phyloP scores from a whole-genome alignment of 106 monocot species.

The Iris macrosiphon region DNA sequence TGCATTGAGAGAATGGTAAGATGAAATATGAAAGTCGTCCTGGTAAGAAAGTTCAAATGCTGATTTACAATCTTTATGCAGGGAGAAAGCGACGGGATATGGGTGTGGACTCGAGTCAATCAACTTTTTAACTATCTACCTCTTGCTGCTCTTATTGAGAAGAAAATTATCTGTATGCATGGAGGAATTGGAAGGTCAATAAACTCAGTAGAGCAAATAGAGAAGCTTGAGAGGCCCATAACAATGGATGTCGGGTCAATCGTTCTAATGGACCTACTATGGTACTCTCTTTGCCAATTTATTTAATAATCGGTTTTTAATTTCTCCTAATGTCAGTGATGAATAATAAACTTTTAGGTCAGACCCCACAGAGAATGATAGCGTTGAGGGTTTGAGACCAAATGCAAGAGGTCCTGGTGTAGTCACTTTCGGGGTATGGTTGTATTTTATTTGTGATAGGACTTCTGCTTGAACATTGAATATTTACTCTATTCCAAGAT shows the following conservation, averaged over 20 bases:
- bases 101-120: slow-evolving; percentile 95
- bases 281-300: slow-evolving; percentile 28
- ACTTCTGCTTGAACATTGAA: no score
- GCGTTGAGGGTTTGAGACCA: slow-evolving; percentile 85
- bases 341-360: slow-evolving; percentile 52
- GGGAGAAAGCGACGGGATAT: slow-evolving; percentile 95
- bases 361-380: slow-evolving; percentile 96
- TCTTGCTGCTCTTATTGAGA: slow-evolving; percentile 85
- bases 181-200: slow-evolving; percentile 96
- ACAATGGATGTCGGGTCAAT: slow-evolving; percentile 95
- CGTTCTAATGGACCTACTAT: slow-evolving; percentile 85
- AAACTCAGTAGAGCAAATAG: slow-evolving; percentile 82
- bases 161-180: slow-evolving; percentile 98
- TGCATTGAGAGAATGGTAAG: slow-evolving; percentile 97
- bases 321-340: neutral
- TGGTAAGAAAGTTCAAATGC: neutral
- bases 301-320: neutral
- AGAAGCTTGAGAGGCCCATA: slow-evolving; percentile 90
- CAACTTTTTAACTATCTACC: slow-evolving; percentile 87
- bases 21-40: neutral
- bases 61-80: slow-evolving; percentile 20
- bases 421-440: slow-evolving; percentile 87
- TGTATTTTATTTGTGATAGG: no score
- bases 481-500: no score
- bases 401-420: slow-evolving; percentile 95